phyloP scores from a whole-genome alignment of 1,284 basidiomycete species.

The Xanthoconium separans region DNA sequence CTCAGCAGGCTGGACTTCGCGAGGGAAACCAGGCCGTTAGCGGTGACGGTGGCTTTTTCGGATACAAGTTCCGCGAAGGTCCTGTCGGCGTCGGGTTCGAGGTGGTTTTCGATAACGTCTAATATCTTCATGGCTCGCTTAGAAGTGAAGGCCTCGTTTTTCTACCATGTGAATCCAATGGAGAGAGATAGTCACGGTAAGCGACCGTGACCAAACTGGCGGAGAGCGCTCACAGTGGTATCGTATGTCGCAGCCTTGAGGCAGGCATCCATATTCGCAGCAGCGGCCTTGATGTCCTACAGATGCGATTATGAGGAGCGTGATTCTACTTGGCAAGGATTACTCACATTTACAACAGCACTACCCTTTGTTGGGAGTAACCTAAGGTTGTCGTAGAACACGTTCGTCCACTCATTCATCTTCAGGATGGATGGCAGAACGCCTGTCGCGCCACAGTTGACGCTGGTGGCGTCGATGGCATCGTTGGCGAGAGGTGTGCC shows the following conservation, averaged over 20 bases:
- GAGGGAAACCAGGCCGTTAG: no score
- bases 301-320: background rate
- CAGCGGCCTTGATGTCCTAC: background rate
- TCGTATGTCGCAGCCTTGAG: background rate
- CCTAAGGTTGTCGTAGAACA: background rate
- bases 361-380: background rate
- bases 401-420: accelerated
- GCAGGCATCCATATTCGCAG: accelerated
- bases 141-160: background rate
- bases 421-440: background rate
- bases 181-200: background rate
- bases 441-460: constrained; percentile 3
- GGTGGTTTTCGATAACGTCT: accelerated
- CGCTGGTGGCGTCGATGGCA: no score
- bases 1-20: background rate
- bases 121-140: background rate
- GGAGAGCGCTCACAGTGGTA: background rate
- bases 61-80: background rate
- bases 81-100: background rate
- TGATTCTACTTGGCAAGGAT: background rate
- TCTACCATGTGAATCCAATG: background rate
- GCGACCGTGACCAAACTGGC: background rate
- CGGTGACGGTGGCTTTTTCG: background rate
- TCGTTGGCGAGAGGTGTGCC: constrained; percentile 9
- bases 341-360: background rate